Evolutionary conservation across 73 alveolate genomes (phyloP).

Genomic region (Chromera velia): DNA sequence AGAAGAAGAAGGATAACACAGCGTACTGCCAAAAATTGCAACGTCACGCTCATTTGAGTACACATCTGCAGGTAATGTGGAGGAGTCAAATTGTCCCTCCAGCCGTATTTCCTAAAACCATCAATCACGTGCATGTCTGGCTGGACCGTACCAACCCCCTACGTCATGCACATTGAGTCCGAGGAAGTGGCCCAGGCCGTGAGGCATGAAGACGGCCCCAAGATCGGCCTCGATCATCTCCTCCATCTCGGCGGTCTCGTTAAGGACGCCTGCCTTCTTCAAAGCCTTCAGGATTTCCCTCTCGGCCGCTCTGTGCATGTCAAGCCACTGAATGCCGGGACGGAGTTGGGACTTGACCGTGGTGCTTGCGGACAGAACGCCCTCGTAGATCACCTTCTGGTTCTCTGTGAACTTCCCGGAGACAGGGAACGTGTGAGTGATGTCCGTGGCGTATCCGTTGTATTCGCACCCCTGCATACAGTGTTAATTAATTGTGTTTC

Average conservation of each 20-base stretch:
- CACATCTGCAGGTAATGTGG: neutral
- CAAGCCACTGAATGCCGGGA: conserved; percentile 83
- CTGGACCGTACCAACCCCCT: conserved; percentile 90
- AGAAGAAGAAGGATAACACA: neutral
- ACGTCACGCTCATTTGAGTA: neutral
- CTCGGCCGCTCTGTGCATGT: conserved; percentile 94
- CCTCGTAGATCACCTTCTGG: conserved; percentile 69
- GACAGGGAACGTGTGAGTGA: conserved; percentile 90
- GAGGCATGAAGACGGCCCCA: conserved; percentile 91
- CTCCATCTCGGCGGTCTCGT: conserved; percentile 57
- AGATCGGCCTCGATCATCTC: conserved; percentile 78
- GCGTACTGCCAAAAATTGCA: neutral
- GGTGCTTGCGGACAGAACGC: conserved; percentile 61
- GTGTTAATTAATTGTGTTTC: too few species aligned
- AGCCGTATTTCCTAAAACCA: neutral
- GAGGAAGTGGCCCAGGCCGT: conserved; percentile 97
- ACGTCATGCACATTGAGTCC: conserved; percentile 94
- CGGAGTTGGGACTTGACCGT: conserved; percentile 57
- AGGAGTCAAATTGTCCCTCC: neutral
- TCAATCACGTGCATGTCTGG: conserved; percentile 32
- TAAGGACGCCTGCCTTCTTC: conserved; percentile 71
- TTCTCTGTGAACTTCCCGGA: conserved; percentile 76
- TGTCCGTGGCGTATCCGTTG: conserved; percentile 88
- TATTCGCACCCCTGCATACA: conserved; percentile 55
- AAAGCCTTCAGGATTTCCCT: conserved; percentile 74